Evolutionary conservation across 2,329 filamentous ascomycete genomes (phyloP), one percentile per base, ranked within the genome.

Genomic region (Calonectria leucothoes): DNA sequence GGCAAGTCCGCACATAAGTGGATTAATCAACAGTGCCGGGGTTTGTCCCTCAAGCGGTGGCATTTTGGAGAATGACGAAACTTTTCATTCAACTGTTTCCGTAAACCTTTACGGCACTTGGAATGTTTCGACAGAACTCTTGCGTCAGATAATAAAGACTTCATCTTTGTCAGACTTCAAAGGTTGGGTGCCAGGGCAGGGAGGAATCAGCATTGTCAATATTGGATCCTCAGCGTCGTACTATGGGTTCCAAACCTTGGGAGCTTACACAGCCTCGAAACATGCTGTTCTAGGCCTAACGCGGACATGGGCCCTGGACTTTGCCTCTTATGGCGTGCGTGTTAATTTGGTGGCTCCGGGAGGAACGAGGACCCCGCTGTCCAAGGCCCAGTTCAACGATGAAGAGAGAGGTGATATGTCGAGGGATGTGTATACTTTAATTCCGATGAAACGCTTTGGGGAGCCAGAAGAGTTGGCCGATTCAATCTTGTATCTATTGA

Each of bases 81-180:
- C 23, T 4, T 61, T 48, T 12, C 52, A 65, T 23, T 14, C 25
- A 15, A 45, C 29, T 20, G 25, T 27, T 37, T 61, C 66, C 35
- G 65, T 67, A 4, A 67, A 67, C 23, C 49, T 67, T n/a, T 37
- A 57, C 17, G 65, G 65, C 2, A 67, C 65, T n/a, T 69, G 66
- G 66, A 61, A 49, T 48, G 42, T 49, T 27, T 20, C 20, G 14
- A 61, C 66, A 25, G 66, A 69, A n/a, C 39, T 49, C 10, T 11
- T 65, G 15, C 57, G 57, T 4, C 23, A 39, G 27, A 42, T 63
- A 3, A 33, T 42, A n/a, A 63, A 63, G 23, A 29, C 33, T 25
- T 63, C 35, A 37, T 20, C 33, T 42, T n/a, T n/a, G 27, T 42
- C 49, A 57, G 31, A 35, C 17, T 55, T 45, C 15, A 45, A 67